Conservation (phyloP, 495 filamentous ascomycete species). For the Diplogelasinospora grovesii region DNA sequence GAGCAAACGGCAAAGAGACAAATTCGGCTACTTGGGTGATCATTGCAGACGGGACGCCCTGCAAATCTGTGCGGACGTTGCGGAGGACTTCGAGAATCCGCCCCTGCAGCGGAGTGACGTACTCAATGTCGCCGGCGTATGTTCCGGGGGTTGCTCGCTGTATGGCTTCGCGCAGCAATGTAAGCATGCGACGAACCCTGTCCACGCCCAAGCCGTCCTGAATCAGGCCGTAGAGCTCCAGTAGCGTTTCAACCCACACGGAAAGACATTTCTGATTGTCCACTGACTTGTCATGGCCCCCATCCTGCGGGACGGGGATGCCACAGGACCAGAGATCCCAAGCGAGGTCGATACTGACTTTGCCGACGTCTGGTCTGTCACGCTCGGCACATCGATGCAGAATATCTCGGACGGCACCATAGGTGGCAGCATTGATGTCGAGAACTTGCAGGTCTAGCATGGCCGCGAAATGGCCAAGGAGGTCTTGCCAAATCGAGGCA, state of each 20-base stretch:
- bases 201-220: constrained; percentile 53
- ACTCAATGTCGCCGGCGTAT: constrained; percentile 81
- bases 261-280: constrained; percentile 71
- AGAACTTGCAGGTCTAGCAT: constrained; percentile 55
- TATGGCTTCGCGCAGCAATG: constrained; percentile 52
- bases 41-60: constrained; percentile 59
- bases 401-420: constrained; percentile 59
- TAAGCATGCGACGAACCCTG: constrained; percentile 55
- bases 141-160: constrained; percentile 57
- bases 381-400: constrained; percentile 47
- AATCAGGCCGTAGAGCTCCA: constrained; percentile 76
- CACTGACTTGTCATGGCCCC: constrained; percentile 39
- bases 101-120: constrained; percentile 69
- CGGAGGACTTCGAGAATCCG: constrained; percentile 67
- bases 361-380: constrained; percentile 47
- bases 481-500: constrained; percentile 57
- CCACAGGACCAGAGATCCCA: constrained; percentile 70
- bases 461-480: constrained; percentile 57
- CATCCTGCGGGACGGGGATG: constrained; percentile 43
- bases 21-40: constrained; percentile 63
- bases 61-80: constrained; percentile 60
- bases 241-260: constrained; percentile 70
- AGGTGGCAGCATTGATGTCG: constrained; percentile 66
- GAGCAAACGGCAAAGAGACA: constrained; percentile 57
- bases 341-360: constrained; percentile 50